Evolutionary conservation across 306 rosid species (phyloP), one percentile per base, ranked within the genome.

Genomic region (Prunus davidiana): DNA sequence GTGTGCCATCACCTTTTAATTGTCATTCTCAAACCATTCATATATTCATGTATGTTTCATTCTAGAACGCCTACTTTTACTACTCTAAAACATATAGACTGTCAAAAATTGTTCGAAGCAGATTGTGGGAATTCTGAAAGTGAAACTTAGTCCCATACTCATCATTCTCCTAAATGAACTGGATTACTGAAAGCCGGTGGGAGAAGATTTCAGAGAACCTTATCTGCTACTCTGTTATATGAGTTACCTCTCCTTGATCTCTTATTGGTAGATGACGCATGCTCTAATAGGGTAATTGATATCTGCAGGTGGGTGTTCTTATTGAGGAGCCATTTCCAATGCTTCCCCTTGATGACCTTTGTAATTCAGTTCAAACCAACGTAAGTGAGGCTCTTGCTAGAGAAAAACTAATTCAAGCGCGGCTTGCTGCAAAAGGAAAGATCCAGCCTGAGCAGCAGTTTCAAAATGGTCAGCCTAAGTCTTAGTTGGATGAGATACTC

Each of bases 321-420:
- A 93, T 93, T 71, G 98, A 93, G 83, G 98, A 93, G 80, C 98
- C 98, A 64, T 93, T 93, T 84, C 85, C 98, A 28, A 86, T 89
- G 93, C 96, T 91, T 62, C 93, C 93, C 66, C 93, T 93, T 12
- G 95, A 91, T 62, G 98, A 85, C 3, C 87, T 89, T 68, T 93
- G 98, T 78, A 68, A 63, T 30, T 72, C 78, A 69, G 93, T 88
- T 32, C 89, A 77, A 60, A 68, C 28, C 20, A 92, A 88, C 70
- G 83, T 93, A 68, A 78, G 86, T 64, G 98, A 93, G 82, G 91
- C 96, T 16, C 49, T 88, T 18, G 78, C 75, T 13, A 71, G 81
- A 0, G 86, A 85, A 76, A 84, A 78, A 64, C 70, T 74, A 79
- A 89, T 93, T 78, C 85, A 74, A 14, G 77, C 85, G 0, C 87